Conservation (phyloP, 495 filamentous ascomycete genomes). For the Penicillium argentinense region DNA sequence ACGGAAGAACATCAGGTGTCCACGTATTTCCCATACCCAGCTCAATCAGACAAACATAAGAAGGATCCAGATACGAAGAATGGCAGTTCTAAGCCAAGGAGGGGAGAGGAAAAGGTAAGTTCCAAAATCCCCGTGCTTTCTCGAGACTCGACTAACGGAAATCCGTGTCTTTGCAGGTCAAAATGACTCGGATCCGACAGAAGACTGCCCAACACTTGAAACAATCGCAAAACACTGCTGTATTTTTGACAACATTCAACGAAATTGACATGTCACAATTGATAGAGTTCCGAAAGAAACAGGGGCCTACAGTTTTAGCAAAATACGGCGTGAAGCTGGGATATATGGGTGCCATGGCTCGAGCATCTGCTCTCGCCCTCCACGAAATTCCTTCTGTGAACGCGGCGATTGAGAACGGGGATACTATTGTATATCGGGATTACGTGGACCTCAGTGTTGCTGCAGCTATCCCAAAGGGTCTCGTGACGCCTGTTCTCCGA, state of each 20-base stretch:
- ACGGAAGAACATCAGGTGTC: too few relatives aligned
- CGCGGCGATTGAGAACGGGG: slow-evolving; percentile 85
- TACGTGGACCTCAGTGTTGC: slow-evolving; percentile 92
- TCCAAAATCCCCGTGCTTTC: too few relatives aligned
- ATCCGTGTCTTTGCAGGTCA: slow-evolving; percentile 69
- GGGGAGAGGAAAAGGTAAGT: too few relatives aligned
- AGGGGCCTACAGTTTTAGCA: slow-evolving; percentile 83
- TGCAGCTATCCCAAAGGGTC: slow-evolving; percentile 89
- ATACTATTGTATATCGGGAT: slow-evolving; percentile 88
- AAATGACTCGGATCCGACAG: slow-evolving; percentile 95
- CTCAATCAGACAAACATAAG: too few relatives aligned
- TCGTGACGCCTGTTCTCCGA: slow-evolving; percentile 86
- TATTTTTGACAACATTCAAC: slow-evolving; percentile 89
- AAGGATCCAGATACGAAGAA: too few relatives aligned
- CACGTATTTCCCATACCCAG: too few relatives aligned
- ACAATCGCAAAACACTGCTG: slow-evolving; percentile 90
- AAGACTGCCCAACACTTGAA: slow-evolving; percentile 89
- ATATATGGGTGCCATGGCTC: slow-evolving; percentile 89
- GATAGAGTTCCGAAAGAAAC: slow-evolving; percentile 86
- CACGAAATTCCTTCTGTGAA: slow-evolving; percentile 81
- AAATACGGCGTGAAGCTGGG: slow-evolving; percentile 88
- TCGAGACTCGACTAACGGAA: too few relatives aligned
- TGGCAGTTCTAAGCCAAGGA: too few relatives aligned
- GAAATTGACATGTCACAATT: slow-evolving; percentile 91
- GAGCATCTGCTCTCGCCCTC: slow-evolving; percentile 45